Evolutionary conservation across 2,329 filamentous ascomycete genomes (phyloP).

Genomic region (Westerdykella sp.): DNA sequence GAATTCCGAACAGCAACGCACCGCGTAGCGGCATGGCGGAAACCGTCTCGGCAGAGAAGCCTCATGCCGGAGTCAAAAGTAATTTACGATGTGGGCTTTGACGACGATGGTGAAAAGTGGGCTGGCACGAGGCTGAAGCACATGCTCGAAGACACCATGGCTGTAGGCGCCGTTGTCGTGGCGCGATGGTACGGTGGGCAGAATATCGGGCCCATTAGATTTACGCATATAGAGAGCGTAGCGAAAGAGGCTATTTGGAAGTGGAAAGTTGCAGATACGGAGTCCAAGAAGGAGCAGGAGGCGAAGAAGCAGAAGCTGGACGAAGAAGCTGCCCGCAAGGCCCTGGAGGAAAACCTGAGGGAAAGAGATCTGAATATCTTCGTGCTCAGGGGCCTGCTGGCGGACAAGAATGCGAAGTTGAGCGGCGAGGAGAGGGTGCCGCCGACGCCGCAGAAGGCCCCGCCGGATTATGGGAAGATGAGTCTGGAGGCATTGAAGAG

Average conservation of each 20-base stretch:
- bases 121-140: conserved; percentile 45
- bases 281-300: conserved; percentile 30
- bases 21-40: conserved; percentile 48
- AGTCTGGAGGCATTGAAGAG: conserved; percentile 36
- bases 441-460: conserved; percentile 25
- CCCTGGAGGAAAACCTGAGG: conserved; percentile 31
- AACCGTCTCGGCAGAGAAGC: conserved; percentile 43
- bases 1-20: conserved; percentile 45
- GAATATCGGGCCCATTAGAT: conserved; percentile 48
- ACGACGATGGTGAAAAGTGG: conserved; percentile 52
- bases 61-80: conserved; percentile 34
- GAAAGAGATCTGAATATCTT: conserved; percentile 46
- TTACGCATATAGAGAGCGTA: conserved; percentile 47
- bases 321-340: conserved; percentile 29
- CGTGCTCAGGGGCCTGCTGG: conserved; percentile 42
- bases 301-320: conserved; percentile 34
- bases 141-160: conserved; percentile 41
- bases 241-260: conserved; percentile 45
- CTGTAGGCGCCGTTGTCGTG: conserved; percentile 46
- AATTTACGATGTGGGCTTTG: conserved; percentile 41
- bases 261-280: conserved; percentile 33
- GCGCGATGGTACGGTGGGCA: conserved; percentile 52
- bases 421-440: conserved; percentile 17
- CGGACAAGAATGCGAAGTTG: conserved; percentile 37
- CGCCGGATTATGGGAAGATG: conserved; percentile 40